Evolutionary conservation across 257 asterid species (phyloP).

Genomic region (Linderniella brevidens): DNA sequence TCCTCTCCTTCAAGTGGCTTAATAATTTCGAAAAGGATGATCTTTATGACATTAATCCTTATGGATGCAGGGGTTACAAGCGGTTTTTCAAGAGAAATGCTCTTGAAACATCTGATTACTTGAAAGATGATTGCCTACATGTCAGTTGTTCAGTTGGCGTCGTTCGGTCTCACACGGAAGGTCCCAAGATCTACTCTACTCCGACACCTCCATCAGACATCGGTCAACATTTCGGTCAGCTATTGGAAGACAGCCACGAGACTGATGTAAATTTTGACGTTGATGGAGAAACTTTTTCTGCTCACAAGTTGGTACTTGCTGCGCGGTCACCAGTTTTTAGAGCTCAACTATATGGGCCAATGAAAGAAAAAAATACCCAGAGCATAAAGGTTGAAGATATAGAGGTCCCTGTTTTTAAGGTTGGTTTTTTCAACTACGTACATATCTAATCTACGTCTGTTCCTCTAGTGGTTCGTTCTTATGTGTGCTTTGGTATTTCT

Average conservation of each 20-base stretch:
- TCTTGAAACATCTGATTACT: constrained; percentile 72
- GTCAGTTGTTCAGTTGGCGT: constrained; percentile 92
- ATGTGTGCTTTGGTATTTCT: too few relatives aligned
- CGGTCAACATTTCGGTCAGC: constrained; percentile 74
- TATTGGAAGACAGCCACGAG: constrained; percentile 63
- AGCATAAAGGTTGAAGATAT: constrained; percentile 61
- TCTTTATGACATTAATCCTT: neutral
- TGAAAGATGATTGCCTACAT: constrained; percentile 74
- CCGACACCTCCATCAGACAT: constrained; percentile 68
- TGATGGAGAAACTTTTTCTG: constrained; percentile 56
- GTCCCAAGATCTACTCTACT: constrained; percentile 64
- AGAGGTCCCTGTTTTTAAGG: constrained; percentile 89
- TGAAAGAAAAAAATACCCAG: constrained; percentile 68
- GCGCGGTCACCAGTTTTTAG: constrained; percentile 96
- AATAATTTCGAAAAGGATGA: too few relatives aligned
- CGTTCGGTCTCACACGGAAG: constrained; percentile 67
- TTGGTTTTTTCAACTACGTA: constrained; percentile 5
- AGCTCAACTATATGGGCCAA: constrained; percentile 89
- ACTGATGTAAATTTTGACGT: constrained; percentile 61
- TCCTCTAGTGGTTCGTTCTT: too few relatives aligned
- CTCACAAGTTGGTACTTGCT: constrained; percentile 87
- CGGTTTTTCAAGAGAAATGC: neutral
- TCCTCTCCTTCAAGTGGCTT: too few relatives aligned
- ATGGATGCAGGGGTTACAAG: neutral
- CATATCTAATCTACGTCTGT: neutral